Conservation (phyloP, 805 yeast species). For the Candida nemodendra region DNA sequence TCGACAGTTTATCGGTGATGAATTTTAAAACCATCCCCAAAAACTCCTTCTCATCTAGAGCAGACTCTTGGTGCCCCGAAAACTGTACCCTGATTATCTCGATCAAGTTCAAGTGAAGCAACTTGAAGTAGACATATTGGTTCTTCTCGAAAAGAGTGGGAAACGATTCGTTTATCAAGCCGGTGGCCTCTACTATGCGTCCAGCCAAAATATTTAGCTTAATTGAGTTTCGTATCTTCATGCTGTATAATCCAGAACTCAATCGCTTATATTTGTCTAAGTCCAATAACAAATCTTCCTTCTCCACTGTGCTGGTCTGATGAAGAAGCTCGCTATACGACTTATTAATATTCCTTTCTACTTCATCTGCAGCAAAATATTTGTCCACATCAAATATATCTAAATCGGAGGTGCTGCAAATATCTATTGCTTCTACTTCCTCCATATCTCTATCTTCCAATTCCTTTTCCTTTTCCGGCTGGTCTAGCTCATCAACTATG, state of each 20-base stretch:
- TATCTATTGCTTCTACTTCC: not conserved
- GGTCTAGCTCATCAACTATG: constrained; percentile 28
- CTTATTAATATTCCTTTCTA: constrained; percentile 14
- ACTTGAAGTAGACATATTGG: constrained; percentile 65
- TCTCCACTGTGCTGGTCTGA: constrained; percentile 2
- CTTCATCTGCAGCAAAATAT: constrained; percentile 12
- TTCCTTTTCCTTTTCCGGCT: constrained; percentile 3
- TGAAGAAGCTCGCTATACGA: constrained; percentile 11
- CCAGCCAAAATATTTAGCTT: constrained; percentile 57
- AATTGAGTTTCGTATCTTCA: constrained; percentile 51
- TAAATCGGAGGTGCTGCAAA: not conserved
- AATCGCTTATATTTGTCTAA: constrained; percentile 19
- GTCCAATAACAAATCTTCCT: constrained; percentile 6
- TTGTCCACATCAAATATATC: constrained; percentile 10
- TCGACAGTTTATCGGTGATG: constrained; percentile 51
- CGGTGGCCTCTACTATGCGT: constrained; percentile 57
- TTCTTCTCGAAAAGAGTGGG: constrained; percentile 66
- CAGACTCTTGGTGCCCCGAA: constrained; percentile 22
- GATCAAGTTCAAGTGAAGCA: constrained; percentile 69
- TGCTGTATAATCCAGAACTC: constrained; percentile 46
- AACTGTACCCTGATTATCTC: constrained; percentile 72
- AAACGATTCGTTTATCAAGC: constrained; percentile 52
- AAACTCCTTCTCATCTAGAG: constrained; percentile 44
- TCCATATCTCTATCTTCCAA: constrained; percentile 3
- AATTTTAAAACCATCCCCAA: constrained; percentile 54